These are phyloP conservation scores for Macrophomina tecta DNA, from an alignment of 2,329 filamentous ascomycete genomes.

Conservation along the genomic window DNA sequence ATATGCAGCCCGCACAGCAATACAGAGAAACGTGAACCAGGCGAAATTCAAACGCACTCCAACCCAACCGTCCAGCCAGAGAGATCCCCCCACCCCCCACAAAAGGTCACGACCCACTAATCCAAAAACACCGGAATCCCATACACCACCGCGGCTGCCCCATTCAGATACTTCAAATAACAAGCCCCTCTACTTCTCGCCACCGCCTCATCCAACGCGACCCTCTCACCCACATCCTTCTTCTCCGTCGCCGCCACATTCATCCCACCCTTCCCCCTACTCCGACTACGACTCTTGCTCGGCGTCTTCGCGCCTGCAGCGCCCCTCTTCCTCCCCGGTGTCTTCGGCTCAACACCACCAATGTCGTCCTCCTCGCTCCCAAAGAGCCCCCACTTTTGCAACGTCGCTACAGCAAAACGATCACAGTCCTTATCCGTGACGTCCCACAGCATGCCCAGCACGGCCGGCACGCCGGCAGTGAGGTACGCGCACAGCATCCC, in stretches of 20 bases:
- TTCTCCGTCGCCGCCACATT: constrained; percentile 36
- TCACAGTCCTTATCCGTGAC: constrained; percentile 98
- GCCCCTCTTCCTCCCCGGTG: constrained; percentile 37
- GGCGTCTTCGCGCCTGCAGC: constrained; percentile 34
- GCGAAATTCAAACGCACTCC: no score
- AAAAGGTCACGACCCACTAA: constrained; percentile 18
- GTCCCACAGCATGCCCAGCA: constrained; percentile 95
- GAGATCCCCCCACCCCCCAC: no score
- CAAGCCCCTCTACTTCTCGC: constrained; percentile 77
- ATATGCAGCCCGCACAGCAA: no score
- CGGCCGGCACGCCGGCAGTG: constrained; percentile 77
- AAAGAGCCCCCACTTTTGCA: constrained; percentile 85
- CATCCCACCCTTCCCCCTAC: constrained; percentile 30
- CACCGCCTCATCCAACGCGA: constrained; percentile 78
- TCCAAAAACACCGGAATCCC: constrained; percentile 87
- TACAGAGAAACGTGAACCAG: no score
- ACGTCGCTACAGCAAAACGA: constrained; percentile 78
- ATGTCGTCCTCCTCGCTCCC: constrained; percentile 36
- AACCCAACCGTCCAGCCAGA: no score
- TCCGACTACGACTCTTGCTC: constrained; percentile 22
- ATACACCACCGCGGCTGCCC: constrained; percentile 91
- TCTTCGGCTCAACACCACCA: constrained; percentile 36
- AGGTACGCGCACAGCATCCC: constrained; percentile 93
- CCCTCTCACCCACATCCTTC: constrained; percentile 25
- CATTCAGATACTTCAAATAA: constrained; percentile 88